Evolutionary conservation across 2,329 filamentous ascomycete genomes (phyloP).

Genomic region (Calonectria pauciramosa): DNA sequence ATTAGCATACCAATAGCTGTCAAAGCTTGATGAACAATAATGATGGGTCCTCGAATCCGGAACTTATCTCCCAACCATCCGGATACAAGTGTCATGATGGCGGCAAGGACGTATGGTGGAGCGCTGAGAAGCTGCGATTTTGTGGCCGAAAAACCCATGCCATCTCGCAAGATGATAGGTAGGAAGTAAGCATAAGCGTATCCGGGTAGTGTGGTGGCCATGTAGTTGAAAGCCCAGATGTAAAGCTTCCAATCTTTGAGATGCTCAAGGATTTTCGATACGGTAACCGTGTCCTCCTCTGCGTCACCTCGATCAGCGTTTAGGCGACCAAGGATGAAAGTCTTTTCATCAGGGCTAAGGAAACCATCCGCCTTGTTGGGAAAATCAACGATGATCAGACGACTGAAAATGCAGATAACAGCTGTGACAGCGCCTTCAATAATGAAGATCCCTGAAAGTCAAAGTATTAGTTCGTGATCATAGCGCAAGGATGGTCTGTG

Average conservation of each 20-base stretch:
- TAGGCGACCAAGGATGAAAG: slow-evolving; percentile 17
- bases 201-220: slow-evolving; percentile 15
- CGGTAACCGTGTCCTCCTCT: slow-evolving; percentile 8
- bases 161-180: slow-evolving; percentile 22
- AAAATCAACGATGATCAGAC: slow-evolving; percentile 26
- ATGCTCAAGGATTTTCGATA: background rate
- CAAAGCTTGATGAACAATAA: slow-evolving; percentile 11
- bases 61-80: slow-evolving; percentile 19
- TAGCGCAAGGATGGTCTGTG: background rate
- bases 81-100: slow-evolving; percentile 17
- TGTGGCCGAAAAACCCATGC: slow-evolving; percentile 19
- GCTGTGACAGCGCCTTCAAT: slow-evolving; percentile 24
- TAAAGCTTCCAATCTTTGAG: slow-evolving; percentile 25
- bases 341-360: slow-evolving; percentile 8
- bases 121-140: slow-evolving; percentile 21
- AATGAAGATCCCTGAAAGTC: slow-evolving; percentile 24
- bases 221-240: slow-evolving; percentile 24
- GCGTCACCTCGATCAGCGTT: slow-evolving; percentile 26
- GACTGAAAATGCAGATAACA: slow-evolving; percentile 4
- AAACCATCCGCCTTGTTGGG: slow-evolving; percentile 20
- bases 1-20: slow-evolving; percentile 20
- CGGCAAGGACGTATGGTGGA: slow-evolving; percentile 21
- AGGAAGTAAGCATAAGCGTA: slow-evolving; percentile 28
- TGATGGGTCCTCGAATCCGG: slow-evolving; percentile 16
- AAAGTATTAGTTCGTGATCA: background rate